Percentiles rank a stretch among this genome's conserved stretches.
phyloP scores from a whole-genome alignment of 2,329 filamentous ascomycete species.

The Xylogone sp. region DNA sequence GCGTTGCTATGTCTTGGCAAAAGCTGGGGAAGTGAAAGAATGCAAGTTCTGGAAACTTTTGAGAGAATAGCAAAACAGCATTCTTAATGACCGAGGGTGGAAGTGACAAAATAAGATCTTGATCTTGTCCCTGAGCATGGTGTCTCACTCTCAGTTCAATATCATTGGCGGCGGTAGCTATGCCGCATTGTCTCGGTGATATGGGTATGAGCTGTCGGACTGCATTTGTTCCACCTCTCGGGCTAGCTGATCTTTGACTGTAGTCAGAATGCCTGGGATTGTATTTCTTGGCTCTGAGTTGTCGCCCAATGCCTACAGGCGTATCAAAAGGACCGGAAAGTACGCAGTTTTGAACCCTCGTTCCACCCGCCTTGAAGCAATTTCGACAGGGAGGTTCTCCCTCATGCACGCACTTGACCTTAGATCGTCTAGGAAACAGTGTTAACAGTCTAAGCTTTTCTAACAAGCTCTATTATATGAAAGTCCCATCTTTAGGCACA shows the following conservation, averaged over 20 bases:
- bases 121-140: background rate
- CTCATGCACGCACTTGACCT: constrained; percentile 20
- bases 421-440: constrained; percentile 13
- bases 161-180: no score
- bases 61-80: constrained; percentile 10
- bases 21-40: constrained; percentile 17
- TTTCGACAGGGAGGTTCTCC: constrained; percentile 19
- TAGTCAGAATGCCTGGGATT: background rate
- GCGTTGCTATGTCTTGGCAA: constrained; percentile 8
- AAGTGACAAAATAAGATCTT: background rate
- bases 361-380: constrained; percentile 13
- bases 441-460: background rate
- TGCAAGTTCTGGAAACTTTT: constrained; percentile 17
- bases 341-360: constrained; percentile 7
- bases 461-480: background rate
- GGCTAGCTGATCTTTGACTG: background rate
- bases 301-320: background rate
- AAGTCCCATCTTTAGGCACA: background rate
- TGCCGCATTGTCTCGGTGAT: no score
- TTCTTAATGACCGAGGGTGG: background rate
- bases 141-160: background rate
- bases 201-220: no score
- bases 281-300: background rate
- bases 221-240: no score
- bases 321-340: constrained; percentile 10